Conservation (phyloP, 2,329 filamentous ascomycete genomes). For the Polytolypa hystricis region DNA sequence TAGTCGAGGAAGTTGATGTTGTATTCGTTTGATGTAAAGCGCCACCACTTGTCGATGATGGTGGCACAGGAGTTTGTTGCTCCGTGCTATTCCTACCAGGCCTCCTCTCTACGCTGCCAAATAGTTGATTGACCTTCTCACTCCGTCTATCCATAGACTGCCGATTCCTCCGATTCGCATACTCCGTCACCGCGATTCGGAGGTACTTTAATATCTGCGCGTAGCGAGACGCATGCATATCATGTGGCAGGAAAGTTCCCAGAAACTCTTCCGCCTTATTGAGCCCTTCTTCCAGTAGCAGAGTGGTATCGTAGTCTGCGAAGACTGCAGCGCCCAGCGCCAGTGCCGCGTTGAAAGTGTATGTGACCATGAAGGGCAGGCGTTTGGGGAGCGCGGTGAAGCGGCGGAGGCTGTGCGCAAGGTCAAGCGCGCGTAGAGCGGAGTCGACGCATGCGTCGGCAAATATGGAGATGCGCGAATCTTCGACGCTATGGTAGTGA, state of each 20-base stretch:
- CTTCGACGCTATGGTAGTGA: constrained; percentile 15
- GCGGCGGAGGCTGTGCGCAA: constrained; percentile 27
- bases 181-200: no score
- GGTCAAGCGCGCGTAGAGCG: constrained; percentile 29
- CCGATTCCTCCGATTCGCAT: no score
- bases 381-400: constrained; percentile 29
- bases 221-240: constrained; percentile 26
- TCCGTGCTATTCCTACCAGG: no score
- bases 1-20: no score
- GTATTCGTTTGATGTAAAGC: no score
- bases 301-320: constrained; percentile 32
- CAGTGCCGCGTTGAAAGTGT: constrained; percentile 35
- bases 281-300: constrained; percentile 24
- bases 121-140: no score
- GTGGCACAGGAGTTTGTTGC: no score
- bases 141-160: no score
- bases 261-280: constrained; percentile 26
- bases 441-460: constrained; percentile 36
- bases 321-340: constrained; percentile 37
- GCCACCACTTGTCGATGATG: no score
- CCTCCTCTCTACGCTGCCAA: no score
- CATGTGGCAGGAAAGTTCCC: constrained; percentile 23
- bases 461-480: constrained; percentile 24
- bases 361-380: constrained; percentile 37
- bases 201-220: no score